phyloP scores from a whole-genome alignment of 192 early-diverging fungal species.

The Linnemannia zychae region DNA sequence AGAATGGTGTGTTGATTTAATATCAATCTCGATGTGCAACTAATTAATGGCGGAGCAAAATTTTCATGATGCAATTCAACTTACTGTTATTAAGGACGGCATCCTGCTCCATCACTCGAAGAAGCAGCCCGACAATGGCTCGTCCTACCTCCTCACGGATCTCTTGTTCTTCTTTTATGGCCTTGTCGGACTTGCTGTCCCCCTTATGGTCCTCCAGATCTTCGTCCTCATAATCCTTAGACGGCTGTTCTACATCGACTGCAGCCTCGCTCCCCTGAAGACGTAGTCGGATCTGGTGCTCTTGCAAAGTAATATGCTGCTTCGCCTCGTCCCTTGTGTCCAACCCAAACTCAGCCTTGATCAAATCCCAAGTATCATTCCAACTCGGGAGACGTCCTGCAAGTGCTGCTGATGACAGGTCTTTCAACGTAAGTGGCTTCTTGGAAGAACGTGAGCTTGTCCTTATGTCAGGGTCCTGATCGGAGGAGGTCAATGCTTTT shows the following conservation, averaged over 20 bases:
- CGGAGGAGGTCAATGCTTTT: slow-evolving; percentile 10
- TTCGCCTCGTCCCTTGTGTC: slow-evolving; percentile 36
- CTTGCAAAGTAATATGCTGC: slow-evolving; percentile 39
- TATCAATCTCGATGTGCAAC: background rate
- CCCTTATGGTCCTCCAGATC: background rate
- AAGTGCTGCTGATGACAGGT: background rate
- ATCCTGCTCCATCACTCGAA: slow-evolving; percentile 43
- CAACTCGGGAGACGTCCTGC: slow-evolving; percentile 37
- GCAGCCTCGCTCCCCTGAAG: slow-evolving; percentile 12
- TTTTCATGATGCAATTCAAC: background rate
- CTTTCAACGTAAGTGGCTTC: background rate
- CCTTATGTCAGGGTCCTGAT: background rate
- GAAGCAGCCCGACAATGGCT: slow-evolving; percentile 27
- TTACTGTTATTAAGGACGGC: slow-evolving; percentile 36
- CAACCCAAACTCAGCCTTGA: slow-evolving; percentile 33
- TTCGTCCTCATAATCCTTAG: background rate
- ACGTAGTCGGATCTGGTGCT: slow-evolving; percentile 26
- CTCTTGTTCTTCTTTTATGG: slow-evolving; percentile 25
- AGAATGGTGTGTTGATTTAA: background rate
- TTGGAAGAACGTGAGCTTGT: slow-evolving; percentile 12
- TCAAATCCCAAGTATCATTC: slow-evolving; percentile 48
- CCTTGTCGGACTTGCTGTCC: background rate
- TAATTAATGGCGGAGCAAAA: background rate
- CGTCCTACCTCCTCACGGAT: slow-evolving; percentile 45
- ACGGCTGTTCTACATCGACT: background rate